Evolutionary conservation across 2,329 filamentous ascomycete genomes (phyloP).

Genomic region (Hypoxylon sp.): DNA sequence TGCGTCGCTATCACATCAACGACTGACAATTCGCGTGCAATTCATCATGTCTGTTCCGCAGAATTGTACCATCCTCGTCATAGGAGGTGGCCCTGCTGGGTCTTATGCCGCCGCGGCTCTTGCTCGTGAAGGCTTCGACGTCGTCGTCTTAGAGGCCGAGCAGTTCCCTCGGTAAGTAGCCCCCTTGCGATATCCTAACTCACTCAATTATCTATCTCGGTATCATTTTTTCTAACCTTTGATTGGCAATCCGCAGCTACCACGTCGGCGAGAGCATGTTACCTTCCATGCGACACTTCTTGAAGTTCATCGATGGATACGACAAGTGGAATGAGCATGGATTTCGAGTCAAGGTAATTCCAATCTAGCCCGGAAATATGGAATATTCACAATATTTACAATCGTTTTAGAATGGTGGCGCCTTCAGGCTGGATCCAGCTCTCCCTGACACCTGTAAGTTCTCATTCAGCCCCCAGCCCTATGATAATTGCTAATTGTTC

Average conservation of each 20-base stretch:
- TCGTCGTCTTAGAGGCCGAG: constrained; percentile 60
- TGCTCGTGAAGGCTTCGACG: constrained; percentile 61
- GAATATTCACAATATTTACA: constrained; percentile 3
- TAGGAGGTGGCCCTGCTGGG: constrained; percentile 61
- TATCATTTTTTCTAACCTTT: constrained; percentile 40
- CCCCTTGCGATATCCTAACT: not conserved
- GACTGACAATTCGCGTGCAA: not conserved
- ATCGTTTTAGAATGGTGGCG: constrained; percentile 53
- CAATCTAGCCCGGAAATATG: not conserved
- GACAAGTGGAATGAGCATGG: constrained; percentile 57
- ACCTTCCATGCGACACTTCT: constrained; percentile 57
- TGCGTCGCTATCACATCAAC: not conserved
- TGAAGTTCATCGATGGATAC: constrained; percentile 59
- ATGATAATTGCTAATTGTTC: not conserved
- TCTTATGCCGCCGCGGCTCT: constrained; percentile 60
- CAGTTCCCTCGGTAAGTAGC: constrained; percentile 55
- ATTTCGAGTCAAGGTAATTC: constrained; percentile 56
- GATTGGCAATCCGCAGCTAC: constrained; percentile 45
- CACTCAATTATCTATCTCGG: not conserved
- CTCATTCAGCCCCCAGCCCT: not conserved
- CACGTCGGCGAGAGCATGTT: constrained; percentile 58
- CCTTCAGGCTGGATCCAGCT: constrained; percentile 55
- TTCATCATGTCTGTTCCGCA: constrained; percentile 24
- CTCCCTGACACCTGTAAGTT: constrained; percentile 54
- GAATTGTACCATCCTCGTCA: constrained; percentile 48